phyloP scores from a whole-genome alignment of 192 early-diverging fungal species.

The Coemansia sp. region DNA sequence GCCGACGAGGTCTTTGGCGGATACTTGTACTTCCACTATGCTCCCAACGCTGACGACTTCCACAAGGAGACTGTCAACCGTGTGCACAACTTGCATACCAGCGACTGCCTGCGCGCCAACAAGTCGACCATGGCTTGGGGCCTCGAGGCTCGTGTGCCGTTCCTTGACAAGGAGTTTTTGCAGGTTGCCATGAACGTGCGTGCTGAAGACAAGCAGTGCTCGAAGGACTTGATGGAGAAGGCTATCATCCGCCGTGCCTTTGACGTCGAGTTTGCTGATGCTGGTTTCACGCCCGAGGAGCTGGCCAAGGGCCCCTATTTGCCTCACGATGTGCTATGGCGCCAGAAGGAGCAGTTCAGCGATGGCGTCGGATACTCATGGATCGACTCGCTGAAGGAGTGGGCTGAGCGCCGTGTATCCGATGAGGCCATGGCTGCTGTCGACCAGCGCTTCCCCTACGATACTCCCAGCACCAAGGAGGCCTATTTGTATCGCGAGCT shows the following conservation, averaged over 20 bases:
- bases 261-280: slow-evolving; percentile 78
- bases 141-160: slow-evolving; percentile 97
- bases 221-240: slow-evolving; percentile 87
- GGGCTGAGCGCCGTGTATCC: slow-evolving; percentile 67
- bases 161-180: slow-evolving; percentile 92
- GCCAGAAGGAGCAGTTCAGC: slow-evolving; percentile 99
- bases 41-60: slow-evolving; percentile 78
- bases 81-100: slow-evolving; percentile 96
- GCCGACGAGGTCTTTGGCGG: slow-evolving; percentile 97
- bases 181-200: slow-evolving; percentile 90
- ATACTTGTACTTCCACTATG: slow-evolving; percentile 97
- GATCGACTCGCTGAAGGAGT: slow-evolving; percentile 94
- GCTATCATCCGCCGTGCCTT: slow-evolving; percentile 95
- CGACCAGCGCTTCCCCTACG: slow-evolving; percentile 74
- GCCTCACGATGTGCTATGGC: slow-evolving; percentile 89
- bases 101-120: slow-evolving; percentile 98
- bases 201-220: slow-evolving; percentile 81
- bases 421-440: slow-evolving; percentile 77
- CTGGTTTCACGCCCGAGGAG: slow-evolving; percentile 54
- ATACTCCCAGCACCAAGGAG: slow-evolving; percentile 95
- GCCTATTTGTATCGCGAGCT: slow-evolving; percentile 92
- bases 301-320: slow-evolving; percentile 73
- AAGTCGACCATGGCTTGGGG: slow-evolving; percentile 99
- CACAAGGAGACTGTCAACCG: slow-evolving; percentile 91
- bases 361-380: slow-evolving; percentile 98